Base-by-base conservation (phyloP, 768 basidiomycete species). In the Tricholomella constricta region DNA sequence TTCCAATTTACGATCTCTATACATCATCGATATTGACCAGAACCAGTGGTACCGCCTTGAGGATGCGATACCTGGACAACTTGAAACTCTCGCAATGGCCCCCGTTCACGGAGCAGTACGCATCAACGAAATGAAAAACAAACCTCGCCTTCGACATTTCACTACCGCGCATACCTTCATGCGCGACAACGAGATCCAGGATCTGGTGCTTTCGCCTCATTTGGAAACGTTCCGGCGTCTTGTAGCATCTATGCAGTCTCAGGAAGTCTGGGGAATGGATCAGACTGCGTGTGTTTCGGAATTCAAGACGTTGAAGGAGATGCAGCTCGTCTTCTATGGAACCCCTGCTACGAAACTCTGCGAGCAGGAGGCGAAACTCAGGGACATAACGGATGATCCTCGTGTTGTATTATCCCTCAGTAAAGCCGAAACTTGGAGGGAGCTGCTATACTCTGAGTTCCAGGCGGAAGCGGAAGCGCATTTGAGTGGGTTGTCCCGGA, bases 141-240 rank as follows among this genome's bases (percentile, higher is more conserved):
- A 41, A 9, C 68, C 65, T 11, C 54, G 44, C 12, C 49, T 73
- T 29, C 55, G 56, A 25, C 48, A 50, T 35, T 66, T 75, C 54
- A 72, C 71, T n/a, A 73, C 70, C 49, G 56, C 55, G 8, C 58
- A 65, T 12, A 69, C 69, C 15, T 69, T 62, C 58, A 68, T 75
- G 66, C 61, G 68, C 6, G 72, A 72, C 45, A 66, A 65, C 34
- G 75, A 73, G 55, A 59, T 74, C 14, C 57, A 55, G 29, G 66
- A 70, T 32, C 52, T 69, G 26, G 62, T 72, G 26, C 52, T 58
- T 14, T 67, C 64, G 20, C 64, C 71, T 15, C 56, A 62, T 19
- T 59, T 71, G 56, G 59, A 58, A 34, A 60, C 27, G 14, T 62
- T 75, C 35, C 62, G 72, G 22, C 41, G 69, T 17, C 51, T 72